Percentiles rank a stretch among this genome's conserved stretches.
phyloP scores from a whole-genome alignment of 345 rosid species.

The Brassica napus region Da-Ae NC_063437.1:18277501-18278000 shows the following conservation, averaged over 20 bases:
- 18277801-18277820: slow-evolving; percentile 62
- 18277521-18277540: no score
- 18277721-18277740: slow-evolving; percentile 71
- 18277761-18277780: slow-evolving; percentile 92
- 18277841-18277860: slow-evolving; percentile 55
- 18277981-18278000: slow-evolving; percentile 77
- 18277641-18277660: slow-evolving; percentile 72
- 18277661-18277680: slow-evolving; percentile 45
- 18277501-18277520: slow-evolving; percentile 37
- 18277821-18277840: slow-evolving; percentile 56
- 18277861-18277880: slow-evolving; percentile 64
- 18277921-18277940: slow-evolving; percentile 82
- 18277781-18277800: slow-evolving; percentile 75
- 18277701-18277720: slow-evolving; percentile 71
- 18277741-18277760: slow-evolving; percentile 78
- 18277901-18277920: slow-evolving; percentile 92
- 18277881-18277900: slow-evolving; percentile 73
- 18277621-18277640: slow-evolving; percentile 56
- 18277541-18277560: slow-evolving; percentile 36
- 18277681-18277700: slow-evolving; percentile 18
- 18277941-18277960: slow-evolving; percentile 72
- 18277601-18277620: slow-evolving; percentile 60
- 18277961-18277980: slow-evolving; percentile 84
- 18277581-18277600: slow-evolving; percentile 46
- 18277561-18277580: slow-evolving; percentile 20